A percentile compares a stretch with the other conserved stretches of the same genome.
Conservation (phyloP, 805 yeast genomes). For the Metschnikowia cubensis region DNA sequence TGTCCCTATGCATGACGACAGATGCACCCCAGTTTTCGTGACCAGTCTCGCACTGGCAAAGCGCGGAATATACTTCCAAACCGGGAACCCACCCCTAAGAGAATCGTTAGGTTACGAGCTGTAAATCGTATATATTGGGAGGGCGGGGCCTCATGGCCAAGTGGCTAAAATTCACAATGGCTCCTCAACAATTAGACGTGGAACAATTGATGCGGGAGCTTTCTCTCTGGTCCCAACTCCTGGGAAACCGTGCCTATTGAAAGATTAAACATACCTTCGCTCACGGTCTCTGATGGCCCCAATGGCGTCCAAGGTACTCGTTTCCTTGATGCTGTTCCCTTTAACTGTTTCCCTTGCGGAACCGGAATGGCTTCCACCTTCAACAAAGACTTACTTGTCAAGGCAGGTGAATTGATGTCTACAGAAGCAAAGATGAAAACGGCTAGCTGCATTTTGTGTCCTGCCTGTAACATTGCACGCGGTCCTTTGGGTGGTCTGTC, state of each 20-base stretch:
- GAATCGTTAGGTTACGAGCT: too few species aligned
- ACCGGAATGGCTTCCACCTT: constrained; percentile 57
- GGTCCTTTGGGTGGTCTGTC: constrained; percentile 62
- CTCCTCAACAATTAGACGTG: constrained; percentile 22
- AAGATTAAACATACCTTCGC: constrained; percentile 17
- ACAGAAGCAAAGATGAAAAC: constrained; percentile 52
- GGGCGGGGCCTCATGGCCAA: neutral
- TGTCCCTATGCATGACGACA: neutral
- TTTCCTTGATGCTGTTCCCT: constrained; percentile 48
- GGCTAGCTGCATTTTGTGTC: constrained; percentile 44
- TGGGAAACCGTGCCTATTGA: constrained; percentile 15
- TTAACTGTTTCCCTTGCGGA: constrained; percentile 60
- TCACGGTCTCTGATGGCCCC: constrained; percentile 48
- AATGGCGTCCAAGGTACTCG: constrained; percentile 60
- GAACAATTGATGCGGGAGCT: constrained; percentile 28
- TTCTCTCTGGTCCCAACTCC: constrained; percentile 28
- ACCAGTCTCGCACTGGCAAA: neutral
- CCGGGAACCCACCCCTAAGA: neutral
- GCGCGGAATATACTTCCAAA: neutral
- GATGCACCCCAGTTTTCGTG: neutral
- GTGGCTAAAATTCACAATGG: constrained; percentile 1
- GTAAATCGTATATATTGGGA: neutral
- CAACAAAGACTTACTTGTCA: constrained; percentile 43
- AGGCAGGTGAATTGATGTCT: constrained; percentile 52
- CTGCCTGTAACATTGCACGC: constrained; percentile 49